phyloP scores from a whole-genome alignment of 2,329 filamentous ascomycete species.

The Botryotinia calthae region DNA sequence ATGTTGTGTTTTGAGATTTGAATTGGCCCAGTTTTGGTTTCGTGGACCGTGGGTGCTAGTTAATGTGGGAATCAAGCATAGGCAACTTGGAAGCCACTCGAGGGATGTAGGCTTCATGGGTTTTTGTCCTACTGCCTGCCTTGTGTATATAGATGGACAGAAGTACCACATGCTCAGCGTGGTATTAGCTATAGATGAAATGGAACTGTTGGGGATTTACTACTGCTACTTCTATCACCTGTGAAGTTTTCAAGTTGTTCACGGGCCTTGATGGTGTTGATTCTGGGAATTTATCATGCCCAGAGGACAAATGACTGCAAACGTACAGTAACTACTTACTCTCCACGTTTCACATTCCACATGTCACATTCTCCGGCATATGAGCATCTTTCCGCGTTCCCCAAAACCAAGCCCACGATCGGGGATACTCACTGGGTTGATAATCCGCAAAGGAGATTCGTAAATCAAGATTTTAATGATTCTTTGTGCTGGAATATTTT shows the following conservation, averaged over 20 bases:
- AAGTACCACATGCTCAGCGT: not conserved
- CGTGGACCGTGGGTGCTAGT: no score
- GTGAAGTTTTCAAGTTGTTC: not conserved
- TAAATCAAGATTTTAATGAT: not conserved
- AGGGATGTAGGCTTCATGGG: no score
- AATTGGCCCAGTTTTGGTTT: no score
- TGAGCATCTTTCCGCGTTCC: not conserved
- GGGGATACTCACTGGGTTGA: not conserved
- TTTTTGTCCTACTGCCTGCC: not conserved
- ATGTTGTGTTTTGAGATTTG: no score
- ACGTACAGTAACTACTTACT: not conserved
- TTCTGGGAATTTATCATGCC: not conserved
- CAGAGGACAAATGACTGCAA: accelerated
- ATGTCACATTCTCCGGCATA: not conserved
- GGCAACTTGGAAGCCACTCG: no score
- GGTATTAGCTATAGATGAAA: not conserved
- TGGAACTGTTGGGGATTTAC: not conserved
- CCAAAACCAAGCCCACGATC: not conserved
- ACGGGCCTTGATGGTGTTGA: accelerated
- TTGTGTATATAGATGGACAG: not conserved
- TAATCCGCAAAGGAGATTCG: not conserved
- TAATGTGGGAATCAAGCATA: no score
- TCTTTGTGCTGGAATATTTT: not conserved
- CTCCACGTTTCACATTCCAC: no score
- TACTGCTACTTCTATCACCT: not conserved